Conservation (phyloP, 805 yeast species). For the Pichia paraexigua region DNA sequence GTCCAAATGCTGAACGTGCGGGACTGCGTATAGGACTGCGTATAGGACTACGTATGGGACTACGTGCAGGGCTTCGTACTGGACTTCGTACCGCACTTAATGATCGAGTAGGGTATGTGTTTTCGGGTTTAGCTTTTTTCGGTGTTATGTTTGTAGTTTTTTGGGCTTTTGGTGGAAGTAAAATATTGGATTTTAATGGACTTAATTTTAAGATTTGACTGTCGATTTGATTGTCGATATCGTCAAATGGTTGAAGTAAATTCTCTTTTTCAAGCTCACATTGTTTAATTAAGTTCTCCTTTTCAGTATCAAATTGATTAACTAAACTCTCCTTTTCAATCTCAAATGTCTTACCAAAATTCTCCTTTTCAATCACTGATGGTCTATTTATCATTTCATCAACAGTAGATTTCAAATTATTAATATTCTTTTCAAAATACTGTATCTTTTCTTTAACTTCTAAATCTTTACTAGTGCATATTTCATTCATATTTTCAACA, state of each 20-base stretch:
- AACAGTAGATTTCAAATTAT: background rate
- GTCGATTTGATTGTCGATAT: background rate
- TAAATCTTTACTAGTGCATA: background rate
- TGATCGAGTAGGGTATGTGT: background rate
- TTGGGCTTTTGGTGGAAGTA: background rate
- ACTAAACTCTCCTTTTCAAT: background rate
- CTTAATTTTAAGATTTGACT: background rate
- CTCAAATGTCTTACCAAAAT: background rate
- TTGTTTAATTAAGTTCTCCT: background rate
- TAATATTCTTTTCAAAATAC: background rate
- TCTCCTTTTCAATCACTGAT: background rate
- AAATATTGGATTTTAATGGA: background rate
- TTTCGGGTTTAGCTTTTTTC: background rate
- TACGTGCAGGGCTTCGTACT: background rate
- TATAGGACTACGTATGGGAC: background rate
- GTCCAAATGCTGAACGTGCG: background rate
- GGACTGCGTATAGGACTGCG: background rate
- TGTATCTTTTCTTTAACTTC: constrained; percentile 2
- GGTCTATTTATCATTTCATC: background rate
- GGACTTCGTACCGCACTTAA: constrained; percentile 1
- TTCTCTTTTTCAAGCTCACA: background rate
- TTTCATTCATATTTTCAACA: background rate
- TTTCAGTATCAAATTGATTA: background rate
- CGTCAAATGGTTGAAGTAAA: background rate
- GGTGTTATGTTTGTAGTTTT: background rate